Conservation (phyloP, 495 filamentous ascomycete genomes). For the Hypoxylon cercidicola region DNA sequence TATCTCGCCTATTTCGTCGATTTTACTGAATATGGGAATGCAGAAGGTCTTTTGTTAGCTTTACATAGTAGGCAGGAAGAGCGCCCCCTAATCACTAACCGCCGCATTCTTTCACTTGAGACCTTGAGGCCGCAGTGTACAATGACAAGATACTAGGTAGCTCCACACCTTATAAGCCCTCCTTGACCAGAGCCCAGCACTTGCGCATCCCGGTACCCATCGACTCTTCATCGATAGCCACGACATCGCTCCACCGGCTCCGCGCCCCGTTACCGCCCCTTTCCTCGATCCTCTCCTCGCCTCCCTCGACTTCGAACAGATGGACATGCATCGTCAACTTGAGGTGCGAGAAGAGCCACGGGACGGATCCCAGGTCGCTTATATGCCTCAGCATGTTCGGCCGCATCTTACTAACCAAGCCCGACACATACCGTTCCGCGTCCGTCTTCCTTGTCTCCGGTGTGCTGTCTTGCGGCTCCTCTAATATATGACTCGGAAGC, state of each 20-base stretch:
- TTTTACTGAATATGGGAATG: too few relatives aligned
- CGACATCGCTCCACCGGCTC: conserved; percentile 46
- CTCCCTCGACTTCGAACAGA: conserved; percentile 46
- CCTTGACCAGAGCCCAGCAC: conserved; percentile 54
- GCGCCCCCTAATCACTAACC: too few relatives aligned
- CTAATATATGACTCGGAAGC: conserved; percentile 52
- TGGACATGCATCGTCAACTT: conserved; percentile 60
- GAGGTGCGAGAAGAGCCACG: conserved; percentile 60
- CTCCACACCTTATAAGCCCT: conserved; percentile 24
- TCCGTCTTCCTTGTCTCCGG: conserved; percentile 35
- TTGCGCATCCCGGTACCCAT: conserved; percentile 63
- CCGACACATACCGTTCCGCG: conserved; percentile 40
- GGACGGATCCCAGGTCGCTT: conserved; percentile 52
- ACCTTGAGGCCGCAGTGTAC: too few relatives aligned
- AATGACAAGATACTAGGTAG: too few relatives aligned
- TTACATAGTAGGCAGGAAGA: too few relatives aligned
- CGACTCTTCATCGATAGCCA: conserved; percentile 50
- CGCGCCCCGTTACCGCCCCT: neutral
- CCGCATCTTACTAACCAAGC: conserved; percentile 13
- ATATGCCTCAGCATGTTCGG: conserved; percentile 32
- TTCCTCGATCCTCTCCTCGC: neutral
- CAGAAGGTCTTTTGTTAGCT: too few relatives aligned
- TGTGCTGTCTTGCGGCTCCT: conserved; percentile 34
- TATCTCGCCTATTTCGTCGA: too few relatives aligned
- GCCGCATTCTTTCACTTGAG: too few relatives aligned